These are phyloP conservation scores for Tubosaeta sp. DNA, from an alignment of 768 basidiomycete genomes.

Conservation along the genomic window DNA sequence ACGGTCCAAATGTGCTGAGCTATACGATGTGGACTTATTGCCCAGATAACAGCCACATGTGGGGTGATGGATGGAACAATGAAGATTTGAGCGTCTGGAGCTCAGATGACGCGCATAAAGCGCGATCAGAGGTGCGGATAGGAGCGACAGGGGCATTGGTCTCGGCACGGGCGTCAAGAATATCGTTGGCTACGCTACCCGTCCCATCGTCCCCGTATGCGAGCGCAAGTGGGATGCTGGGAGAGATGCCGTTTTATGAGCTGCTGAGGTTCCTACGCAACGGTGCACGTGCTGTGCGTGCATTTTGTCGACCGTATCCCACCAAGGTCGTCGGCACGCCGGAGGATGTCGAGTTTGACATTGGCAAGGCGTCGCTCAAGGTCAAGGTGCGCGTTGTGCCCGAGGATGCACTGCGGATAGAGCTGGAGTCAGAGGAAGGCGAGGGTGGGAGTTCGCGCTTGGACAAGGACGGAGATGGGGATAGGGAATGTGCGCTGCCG, in stretches of 20 bases:
- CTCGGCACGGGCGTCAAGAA: constrained; percentile 14
- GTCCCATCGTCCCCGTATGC: constrained; percentile 16
- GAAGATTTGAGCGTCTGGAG: constrained; percentile 94
- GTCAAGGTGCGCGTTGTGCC: constrained; percentile 59
- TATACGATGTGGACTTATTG: constrained; percentile 92
- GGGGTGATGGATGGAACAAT: constrained; percentile 97
- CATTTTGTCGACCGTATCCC: constrained; percentile 85
- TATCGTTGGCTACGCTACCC: constrained; percentile 19
- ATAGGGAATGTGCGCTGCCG: constrained; percentile 36
- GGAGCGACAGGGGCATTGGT: constrained; percentile 1
- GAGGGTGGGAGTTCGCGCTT: not conserved
- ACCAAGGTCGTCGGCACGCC: constrained; percentile 67
- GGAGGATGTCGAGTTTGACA: constrained; percentile 68
- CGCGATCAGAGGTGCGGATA: not conserved
- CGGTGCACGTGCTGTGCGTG: constrained; percentile 79
- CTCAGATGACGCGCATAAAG: constrained; percentile 54
- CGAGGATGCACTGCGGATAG: constrained; percentile 43
- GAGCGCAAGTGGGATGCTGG: not conserved
- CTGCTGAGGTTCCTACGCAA: constrained; percentile 66
- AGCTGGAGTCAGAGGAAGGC: not conserved
- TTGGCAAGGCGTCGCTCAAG: constrained; percentile 65
- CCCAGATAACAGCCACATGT: constrained; percentile 74
- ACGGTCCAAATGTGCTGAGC: constrained; percentile 70
- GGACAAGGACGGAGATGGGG: constrained; percentile 13
- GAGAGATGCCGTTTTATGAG: constrained; percentile 6